A percentile compares a stretch with the other conserved stretches of the same genome.
Evolutionary conservation across 2,329 filamentous ascomycete species (phyloP).

Genomic region (Xylariaceae sp.): DNA sequence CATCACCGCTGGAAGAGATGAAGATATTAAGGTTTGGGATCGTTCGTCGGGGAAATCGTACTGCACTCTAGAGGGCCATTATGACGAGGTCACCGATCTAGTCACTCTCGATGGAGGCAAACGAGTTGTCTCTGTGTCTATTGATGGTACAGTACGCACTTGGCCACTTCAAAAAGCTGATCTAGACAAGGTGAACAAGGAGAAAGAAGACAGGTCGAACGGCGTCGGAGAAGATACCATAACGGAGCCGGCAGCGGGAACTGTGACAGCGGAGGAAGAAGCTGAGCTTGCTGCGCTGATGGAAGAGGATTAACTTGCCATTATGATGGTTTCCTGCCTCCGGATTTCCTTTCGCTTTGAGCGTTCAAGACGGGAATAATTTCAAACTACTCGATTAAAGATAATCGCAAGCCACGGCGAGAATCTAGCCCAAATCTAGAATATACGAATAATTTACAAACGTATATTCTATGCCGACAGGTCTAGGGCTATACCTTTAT

Average conservation of each 20-base stretch:
- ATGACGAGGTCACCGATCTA: slow-evolving; percentile 87
- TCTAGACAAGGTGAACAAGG: slow-evolving; percentile 53
- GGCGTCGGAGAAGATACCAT: slow-evolving; percentile 53
- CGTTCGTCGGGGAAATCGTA: slow-evolving; percentile 70
- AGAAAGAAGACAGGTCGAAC: slow-evolving; percentile 54
- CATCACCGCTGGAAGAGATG: slow-evolving; percentile 85
- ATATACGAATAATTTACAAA: no score
- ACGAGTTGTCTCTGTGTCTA: slow-evolving; percentile 76
- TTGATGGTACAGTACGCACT: slow-evolving; percentile 83
- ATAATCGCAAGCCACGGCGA: no score
- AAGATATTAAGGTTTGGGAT: slow-evolving; percentile 92
- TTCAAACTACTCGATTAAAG: background rate
- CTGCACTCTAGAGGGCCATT: slow-evolving; percentile 80
- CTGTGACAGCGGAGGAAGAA: slow-evolving; percentile 88
- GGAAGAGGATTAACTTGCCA: slow-evolving; percentile 63
- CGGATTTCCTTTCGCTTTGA: background rate
- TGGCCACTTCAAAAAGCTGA: slow-evolving; percentile 74
- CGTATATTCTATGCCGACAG: no score
- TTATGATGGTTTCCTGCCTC: background rate
- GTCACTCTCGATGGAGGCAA: slow-evolving; percentile 58
- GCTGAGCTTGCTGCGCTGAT: slow-evolving; percentile 89
- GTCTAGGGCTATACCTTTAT: no score
- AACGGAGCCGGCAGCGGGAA: slow-evolving; percentile 48
- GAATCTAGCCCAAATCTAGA: no score
- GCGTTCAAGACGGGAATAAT: background rate